phyloP scores from a whole-genome alignment of 345 rosid genomes.

The Sonneratia alba region DNA sequence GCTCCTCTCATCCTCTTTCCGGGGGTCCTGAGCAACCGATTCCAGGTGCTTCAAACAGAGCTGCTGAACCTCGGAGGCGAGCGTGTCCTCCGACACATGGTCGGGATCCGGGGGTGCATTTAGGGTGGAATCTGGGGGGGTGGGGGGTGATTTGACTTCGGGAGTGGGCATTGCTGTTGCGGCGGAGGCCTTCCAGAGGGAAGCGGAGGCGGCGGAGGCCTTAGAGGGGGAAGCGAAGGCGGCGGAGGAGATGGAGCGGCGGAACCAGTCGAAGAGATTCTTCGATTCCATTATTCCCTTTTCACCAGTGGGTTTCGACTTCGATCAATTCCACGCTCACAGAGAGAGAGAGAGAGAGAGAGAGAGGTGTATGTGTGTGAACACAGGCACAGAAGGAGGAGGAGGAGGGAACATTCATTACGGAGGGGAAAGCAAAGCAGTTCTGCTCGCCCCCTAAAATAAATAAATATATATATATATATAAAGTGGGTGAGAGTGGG shows the following conservation, averaged over 20 bases:
- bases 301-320: not conserved
- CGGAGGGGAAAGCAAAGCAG: no score
- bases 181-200: not conserved
- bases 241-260: not conserved
- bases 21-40: not conserved
- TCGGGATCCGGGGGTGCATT: not conserved
- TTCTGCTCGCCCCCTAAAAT: no score
- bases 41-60: slow-evolving; percentile 22
- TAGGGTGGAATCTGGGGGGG: slow-evolving; percentile 23
- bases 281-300: slow-evolving; percentile 5
- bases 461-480: no score
- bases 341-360: not conserved
- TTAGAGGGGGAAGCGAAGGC: not conserved
- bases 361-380: not conserved
- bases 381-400: not conserved
- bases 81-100: slow-evolving; percentile 14
- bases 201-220: not conserved
- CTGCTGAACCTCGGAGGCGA: slow-evolving; percentile 17
- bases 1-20: slow-evolving; percentile 7
- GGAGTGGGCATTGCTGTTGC: not conserved
- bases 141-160: slow-evolving; percentile 17
- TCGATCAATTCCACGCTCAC: not conserved
- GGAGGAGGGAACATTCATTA: not conserved
- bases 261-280: slow-evolving; percentile 7
- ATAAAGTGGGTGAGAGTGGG: no score